Conservation (phyloP, 2,329 filamentous ascomycete genomes). For the Beauveria sp. region DNA sequence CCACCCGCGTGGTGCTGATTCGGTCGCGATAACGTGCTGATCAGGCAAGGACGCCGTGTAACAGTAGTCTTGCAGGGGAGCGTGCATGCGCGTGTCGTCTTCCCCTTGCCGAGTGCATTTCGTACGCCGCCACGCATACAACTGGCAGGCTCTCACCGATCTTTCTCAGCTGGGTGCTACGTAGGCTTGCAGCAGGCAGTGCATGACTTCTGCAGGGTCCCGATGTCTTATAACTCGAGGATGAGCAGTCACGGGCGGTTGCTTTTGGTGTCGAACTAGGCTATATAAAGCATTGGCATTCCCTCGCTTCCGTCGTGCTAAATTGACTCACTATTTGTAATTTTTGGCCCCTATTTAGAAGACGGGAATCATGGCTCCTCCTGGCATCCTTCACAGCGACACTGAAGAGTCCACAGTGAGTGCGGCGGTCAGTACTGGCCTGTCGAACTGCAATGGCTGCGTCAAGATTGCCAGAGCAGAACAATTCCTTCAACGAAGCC, state of each 20-base stretch:
- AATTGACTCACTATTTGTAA: background rate
- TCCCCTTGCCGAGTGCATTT: background rate
- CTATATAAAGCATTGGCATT: background rate
- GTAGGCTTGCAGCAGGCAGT: background rate
- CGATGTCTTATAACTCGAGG: background rate
- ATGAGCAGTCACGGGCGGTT: no score
- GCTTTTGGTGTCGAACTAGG: background rate
- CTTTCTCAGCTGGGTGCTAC: background rate
- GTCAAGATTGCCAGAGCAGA: conserved; percentile 8
- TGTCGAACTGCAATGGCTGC: conserved; percentile 5
- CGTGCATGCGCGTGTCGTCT: background rate
- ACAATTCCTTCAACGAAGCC: background rate
- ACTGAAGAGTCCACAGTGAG: background rate
- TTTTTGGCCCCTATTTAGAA: background rate
- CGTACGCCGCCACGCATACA: no score
- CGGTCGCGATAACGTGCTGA: conserved; percentile 5
- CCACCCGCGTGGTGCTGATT: background rate
- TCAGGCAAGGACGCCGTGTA: background rate
- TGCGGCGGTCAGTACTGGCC: background rate
- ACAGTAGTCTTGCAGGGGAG: background rate
- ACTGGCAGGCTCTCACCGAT: background rate
- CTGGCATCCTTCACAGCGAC: background rate
- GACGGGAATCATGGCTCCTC: background rate
- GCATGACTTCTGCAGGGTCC: background rate
- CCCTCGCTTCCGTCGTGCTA: background rate